Percentiles rank a stretch among this genome's conserved stretches.
phyloP scores from a whole-genome alignment of 768 basidiomycete species.

The Suillus luteus region DNA sequence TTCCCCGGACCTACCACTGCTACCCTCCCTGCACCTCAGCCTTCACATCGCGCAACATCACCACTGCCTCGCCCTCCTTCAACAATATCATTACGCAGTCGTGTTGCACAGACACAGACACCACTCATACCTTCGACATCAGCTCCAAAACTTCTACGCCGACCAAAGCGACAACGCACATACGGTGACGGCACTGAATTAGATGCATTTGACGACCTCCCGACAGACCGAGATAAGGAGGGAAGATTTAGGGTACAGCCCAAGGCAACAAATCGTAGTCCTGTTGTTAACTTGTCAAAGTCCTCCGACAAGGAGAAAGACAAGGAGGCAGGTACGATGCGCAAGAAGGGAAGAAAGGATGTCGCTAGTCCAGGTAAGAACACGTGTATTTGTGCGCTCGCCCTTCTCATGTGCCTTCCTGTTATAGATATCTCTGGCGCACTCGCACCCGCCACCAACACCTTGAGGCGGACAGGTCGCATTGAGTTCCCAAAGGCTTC shows the following conservation, averaged over 20 bases:
- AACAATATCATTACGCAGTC: slow-evolving; percentile 46
- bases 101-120: slow-evolving; percentile 28
- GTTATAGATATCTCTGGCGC: slow-evolving; percentile 27
- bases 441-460: slow-evolving; percentile 49
- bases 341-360: slow-evolving; percentile 57
- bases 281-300: slow-evolving; percentile 49
- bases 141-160: slow-evolving; percentile 66
- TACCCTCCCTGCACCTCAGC: slow-evolving; percentile 32
- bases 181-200: slow-evolving; percentile 91
- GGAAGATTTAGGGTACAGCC: slow-evolving; percentile 74
- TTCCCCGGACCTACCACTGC: slow-evolving; percentile 54
- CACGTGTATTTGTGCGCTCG: slow-evolving; percentile 8
- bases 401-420: not conserved
- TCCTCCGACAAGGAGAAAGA: slow-evolving; percentile 42
- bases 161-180: slow-evolving; percentile 73
- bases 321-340: slow-evolving; percentile 55
- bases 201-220: slow-evolving; percentile 85
- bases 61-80: slow-evolving; percentile 67
- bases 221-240: slow-evolving; percentile 83
- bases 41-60: slow-evolving; percentile 52
- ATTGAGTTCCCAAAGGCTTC: slow-evolving; percentile 54
- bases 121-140: slow-evolving; percentile 44
- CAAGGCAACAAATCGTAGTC: slow-evolving; percentile 64
- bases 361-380: slow-evolving; percentile 47
- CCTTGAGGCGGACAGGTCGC: slow-evolving; percentile 56